Conservation (phyloP, 2,329 filamentous ascomycete species). For the Leptographium procerum region DNA sequence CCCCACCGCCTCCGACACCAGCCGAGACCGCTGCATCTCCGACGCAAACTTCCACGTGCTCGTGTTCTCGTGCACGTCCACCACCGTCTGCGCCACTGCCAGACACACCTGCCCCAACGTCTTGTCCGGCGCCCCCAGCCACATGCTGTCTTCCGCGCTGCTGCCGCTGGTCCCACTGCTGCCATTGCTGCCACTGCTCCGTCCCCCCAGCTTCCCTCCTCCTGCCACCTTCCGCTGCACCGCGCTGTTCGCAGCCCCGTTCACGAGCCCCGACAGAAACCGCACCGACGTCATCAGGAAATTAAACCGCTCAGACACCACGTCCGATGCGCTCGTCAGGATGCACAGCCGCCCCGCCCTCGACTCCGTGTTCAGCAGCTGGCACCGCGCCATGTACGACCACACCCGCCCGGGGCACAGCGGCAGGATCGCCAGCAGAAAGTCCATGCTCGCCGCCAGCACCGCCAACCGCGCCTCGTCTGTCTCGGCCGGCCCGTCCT, state of each 20-base stretch:
- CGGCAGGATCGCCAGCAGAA: slow-evolving; percentile 60
- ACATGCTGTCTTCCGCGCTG: slow-evolving; percentile 35
- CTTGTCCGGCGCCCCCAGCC: slow-evolving; percentile 67
- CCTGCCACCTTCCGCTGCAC: slow-evolving; percentile 50
- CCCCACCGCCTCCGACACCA: slow-evolving; percentile 56
- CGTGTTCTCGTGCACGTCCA: slow-evolving; percentile 79
- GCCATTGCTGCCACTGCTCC: slow-evolving; percentile 25
- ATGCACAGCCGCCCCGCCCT: slow-evolving; percentile 65
- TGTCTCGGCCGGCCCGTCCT: slow-evolving; percentile 43
- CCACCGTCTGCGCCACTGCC: slow-evolving; percentile 61
- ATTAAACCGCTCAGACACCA: slow-evolving; percentile 63
- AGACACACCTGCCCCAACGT: slow-evolving; percentile 60
- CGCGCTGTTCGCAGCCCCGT: slow-evolving; percentile 60
- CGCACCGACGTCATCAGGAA: slow-evolving; percentile 64
- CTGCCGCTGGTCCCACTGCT: slow-evolving; percentile 15
- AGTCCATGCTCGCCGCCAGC: slow-evolving; percentile 61
- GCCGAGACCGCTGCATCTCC: slow-evolving; percentile 53
- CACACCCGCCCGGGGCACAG: slow-evolving; percentile 77
- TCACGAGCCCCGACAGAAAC: slow-evolving; percentile 63
- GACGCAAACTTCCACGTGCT: slow-evolving; percentile 73
- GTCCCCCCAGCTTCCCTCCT: slow-evolving; percentile 21
- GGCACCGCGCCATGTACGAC: slow-evolving; percentile 77
- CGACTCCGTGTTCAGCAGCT: slow-evolving; percentile 65
- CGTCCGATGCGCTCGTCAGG: slow-evolving; percentile 72
- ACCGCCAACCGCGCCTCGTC: slow-evolving; percentile 56